Base-by-base conservation (phyloP, 352 stramenopile genomes). In the Hyaloperonospora brassicae region DNA sequence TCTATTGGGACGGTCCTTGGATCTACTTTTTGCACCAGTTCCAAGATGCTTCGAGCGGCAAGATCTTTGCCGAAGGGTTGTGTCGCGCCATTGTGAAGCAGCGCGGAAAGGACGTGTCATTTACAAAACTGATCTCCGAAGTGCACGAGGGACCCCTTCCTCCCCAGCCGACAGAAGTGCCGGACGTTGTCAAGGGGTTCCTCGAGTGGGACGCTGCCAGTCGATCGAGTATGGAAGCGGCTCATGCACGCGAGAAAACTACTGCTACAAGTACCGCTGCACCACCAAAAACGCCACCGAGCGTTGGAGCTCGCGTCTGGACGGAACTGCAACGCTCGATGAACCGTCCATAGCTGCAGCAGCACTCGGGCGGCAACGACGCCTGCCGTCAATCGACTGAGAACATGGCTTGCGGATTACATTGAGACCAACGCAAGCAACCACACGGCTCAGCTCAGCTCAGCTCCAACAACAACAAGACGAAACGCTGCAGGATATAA, bases 1-100 rank as follows among this genome's bases (percentile, higher is more conserved):
- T 79, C 23, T 73, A 78, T 49, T 76, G 62, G 56, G 77, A 87
- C 51, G 74, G 84, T 24, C 47, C 59, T 25, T 86, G 74, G 74
- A 70, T 81, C 47, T 87, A 83, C 57, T 53, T 87, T n/a, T 48
- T 79, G 40, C 75, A 87, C 17, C 65, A 69, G 30, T 84, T 86
- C 50, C 62, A 80, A 35, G 80, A 78, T 38, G 73, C 70, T 8
- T 60, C 24, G 8, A 79, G 60, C 8, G 71, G 71, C 36, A 81
- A 73, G 44, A 42, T 84, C 17, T 87, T 73, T 52, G 77, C 77
- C 1, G 77, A 87, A 47, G 75, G 70, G 0, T 51, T 85, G 24
- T 61, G 47, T 25, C 68, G 71, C 22, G 54, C 66, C 6, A 58
- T 67, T 58, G 58, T 70, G 49, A 70, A 67, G 25, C 53, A 66